Conservation (phyloP, 75 land plant species). For the Selaginella moellendorffii region DNA sequence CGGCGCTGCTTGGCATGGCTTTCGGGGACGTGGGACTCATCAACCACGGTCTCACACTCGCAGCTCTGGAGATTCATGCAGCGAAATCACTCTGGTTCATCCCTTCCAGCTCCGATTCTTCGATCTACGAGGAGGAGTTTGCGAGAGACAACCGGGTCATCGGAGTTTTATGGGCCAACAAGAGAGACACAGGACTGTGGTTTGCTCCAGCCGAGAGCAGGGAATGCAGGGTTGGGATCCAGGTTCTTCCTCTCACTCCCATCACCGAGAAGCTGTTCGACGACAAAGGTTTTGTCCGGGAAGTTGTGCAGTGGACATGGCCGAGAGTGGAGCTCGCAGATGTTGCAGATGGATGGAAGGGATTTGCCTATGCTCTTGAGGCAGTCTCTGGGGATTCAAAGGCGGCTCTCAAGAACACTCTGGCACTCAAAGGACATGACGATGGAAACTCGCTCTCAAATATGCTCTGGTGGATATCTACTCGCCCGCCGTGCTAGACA, state of each 20-base stretch:
- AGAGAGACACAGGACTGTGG: conserved; percentile 27
- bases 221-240: conserved; percentile 27
- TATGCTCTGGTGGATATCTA: conserved; percentile 33
- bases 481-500: no score
- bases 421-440: conserved; percentile 11
- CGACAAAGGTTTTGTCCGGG: conserved; percentile 10
- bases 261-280: conserved; percentile 22
- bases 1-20: conserved; percentile 21
- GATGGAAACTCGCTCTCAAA: conserved; percentile 30
- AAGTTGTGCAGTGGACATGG: conserved; percentile 24
- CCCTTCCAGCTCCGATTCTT: background rate
- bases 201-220: conserved; percentile 20
- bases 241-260: conserved; percentile 27
- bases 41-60: conserved; percentile 13
- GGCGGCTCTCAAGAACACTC: conserved; percentile 11
- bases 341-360: conserved; percentile 23
- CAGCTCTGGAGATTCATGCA: conserved; percentile 21
- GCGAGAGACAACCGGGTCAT: conserved; percentile 9
- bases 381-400: conserved; percentile 10
- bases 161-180: conserved; percentile 29
- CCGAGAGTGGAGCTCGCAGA: conserved; percentile 12
- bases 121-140: conserved; percentile 18
- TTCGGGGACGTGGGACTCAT: conserved; percentile 12
- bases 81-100: conserved; percentile 20
- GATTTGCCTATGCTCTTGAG: conserved; percentile 26